These are phyloP conservation scores for Ophiostoma piceae DNA, from an alignment of 2,329 filamentous ascomycete genomes.

Conservation along the genomic window DNA sequence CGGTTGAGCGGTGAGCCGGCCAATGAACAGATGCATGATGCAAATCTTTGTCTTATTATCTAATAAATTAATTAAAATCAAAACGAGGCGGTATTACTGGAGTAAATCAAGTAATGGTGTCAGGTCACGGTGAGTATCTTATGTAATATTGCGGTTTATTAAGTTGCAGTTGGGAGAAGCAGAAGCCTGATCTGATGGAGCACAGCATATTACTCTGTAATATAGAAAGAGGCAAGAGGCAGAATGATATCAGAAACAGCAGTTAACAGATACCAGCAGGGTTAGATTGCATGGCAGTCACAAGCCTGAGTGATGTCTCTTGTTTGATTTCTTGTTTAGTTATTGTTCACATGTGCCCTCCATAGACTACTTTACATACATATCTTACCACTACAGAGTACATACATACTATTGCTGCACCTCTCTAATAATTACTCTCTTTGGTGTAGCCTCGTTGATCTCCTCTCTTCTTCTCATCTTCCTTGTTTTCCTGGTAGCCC, in stretches of 20 bases:
- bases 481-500: not conserved
- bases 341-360: not conserved
- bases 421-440: constrained; percentile 8
- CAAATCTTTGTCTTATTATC: not conserved
- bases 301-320: no score
- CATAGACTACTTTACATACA: not conserved
- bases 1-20: not conserved
- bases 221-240: not conserved
- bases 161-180: not conserved
- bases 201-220: not conserved
- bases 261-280: not conserved
- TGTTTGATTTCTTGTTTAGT: no score
- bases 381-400: no score
- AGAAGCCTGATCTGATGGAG: not conserved
- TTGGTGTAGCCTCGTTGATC: not conserved
- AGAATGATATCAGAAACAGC: no score
- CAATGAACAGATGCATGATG: not conserved
- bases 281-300: not conserved
- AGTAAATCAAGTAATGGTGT: not conserved
- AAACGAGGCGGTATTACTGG: not conserved
- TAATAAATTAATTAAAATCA: not conserved
- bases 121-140: no score
- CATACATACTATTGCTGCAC: not conserved
- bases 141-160: not conserved
- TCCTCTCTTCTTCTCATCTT: not conserved